Base-by-base conservation (phyloP, 1,284 basidiomycete genomes). In the Pseudomicrostroma phylloplanum region DNA sequence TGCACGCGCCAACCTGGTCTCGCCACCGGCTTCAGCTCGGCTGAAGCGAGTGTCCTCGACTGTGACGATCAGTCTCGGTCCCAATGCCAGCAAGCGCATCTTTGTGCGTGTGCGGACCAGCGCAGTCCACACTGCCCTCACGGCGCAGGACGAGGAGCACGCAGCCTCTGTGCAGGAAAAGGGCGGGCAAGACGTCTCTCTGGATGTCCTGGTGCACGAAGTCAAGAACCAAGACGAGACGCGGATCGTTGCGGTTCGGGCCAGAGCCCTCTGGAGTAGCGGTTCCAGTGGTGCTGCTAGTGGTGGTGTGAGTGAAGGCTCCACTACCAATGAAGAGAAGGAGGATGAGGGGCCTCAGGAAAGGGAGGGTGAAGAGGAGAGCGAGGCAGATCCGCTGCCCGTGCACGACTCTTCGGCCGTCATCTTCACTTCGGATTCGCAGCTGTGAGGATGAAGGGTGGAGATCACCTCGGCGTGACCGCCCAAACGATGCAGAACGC, bases 201-300 rank as follows among this genome's bases (percentile, higher is more conserved):
- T 76, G 8, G 64, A 66, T 9, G 66, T 79, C 36, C 63, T 63
- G 19, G 65, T 79, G 53, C 73, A 79, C 62, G 77, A 79, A 61
- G 67, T 69, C 53, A 79, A 79, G 68, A 79, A 79, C 59, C 70
- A 70, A 60, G 77, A 79, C 61, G 76, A 78, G 65, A 74, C 70
- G 41, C 72, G 72, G 54, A 67, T 63, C 19, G 69, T 78, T 1
- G 46, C 64, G 3, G 48, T 76, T 17, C 39, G 49, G 12, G 59
- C 53, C 21, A 40, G 39, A 13, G 56, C 42, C 42, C 12, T 23
- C n/a, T 54, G 51, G 51, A 13, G 21, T 15, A 54, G 15, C 6
- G 51, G 51, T 6, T 19, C 21, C 51, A 23, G 51, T 25, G 51
- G 51, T 15, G 15, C 43, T 48, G 43, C 43, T 17, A 6, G 6